Evolutionary conservation across 2,329 filamentous ascomycete species (phyloP).

Genomic region (Huntiella decipiens): DNA sequence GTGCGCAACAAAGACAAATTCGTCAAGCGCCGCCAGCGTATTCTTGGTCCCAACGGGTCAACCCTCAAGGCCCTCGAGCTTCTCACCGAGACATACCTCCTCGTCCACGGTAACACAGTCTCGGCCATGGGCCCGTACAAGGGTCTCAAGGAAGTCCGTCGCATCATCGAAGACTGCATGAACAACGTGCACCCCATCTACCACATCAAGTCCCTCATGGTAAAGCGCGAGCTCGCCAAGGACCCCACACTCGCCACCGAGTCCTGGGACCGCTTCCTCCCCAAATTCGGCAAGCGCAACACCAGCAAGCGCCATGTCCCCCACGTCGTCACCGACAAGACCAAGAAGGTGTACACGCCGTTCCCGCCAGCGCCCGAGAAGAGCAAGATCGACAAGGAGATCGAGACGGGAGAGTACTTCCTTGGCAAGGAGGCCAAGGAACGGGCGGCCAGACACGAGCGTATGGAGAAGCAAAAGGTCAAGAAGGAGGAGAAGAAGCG

Average conservation of each 20-base stretch:
- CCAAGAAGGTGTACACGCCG: slow-evolving; percentile 85
- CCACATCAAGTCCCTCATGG: slow-evolving; percentile 58
- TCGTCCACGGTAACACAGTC: slow-evolving; percentile 94
- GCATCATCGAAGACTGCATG: slow-evolving; percentile 92
- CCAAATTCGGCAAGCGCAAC: slow-evolving; percentile 90
- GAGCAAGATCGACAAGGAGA: slow-evolving; percentile 96
- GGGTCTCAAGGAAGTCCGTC: slow-evolving; percentile 76
- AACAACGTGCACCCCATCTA: slow-evolving; percentile 94
- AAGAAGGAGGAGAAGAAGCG: slow-evolving; percentile 79
- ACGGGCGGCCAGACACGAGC: slow-evolving; percentile 56
- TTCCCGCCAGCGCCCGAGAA: slow-evolving; percentile 95
- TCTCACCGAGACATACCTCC: slow-evolving; percentile 75
- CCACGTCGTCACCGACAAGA: slow-evolving; percentile 76
- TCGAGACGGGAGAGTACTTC: slow-evolving; percentile 96
- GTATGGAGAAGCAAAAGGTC: slow-evolving; percentile 65
- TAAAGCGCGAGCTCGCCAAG: slow-evolving; percentile 79
- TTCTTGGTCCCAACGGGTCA: slow-evolving; percentile 76
- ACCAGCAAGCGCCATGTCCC: slow-evolving; percentile 70
- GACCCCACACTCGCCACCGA: slow-evolving; percentile 72
- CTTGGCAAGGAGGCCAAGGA: slow-evolving; percentile 85
- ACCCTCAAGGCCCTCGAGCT: slow-evolving; percentile 90
- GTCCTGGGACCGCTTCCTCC: slow-evolving; percentile 89
- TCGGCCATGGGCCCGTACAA: slow-evolving; percentile 82
- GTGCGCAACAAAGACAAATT: slow-evolving; percentile 91
- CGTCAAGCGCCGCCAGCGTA: slow-evolving; percentile 81